Evolutionary conservation across 1,284 basidiomycete genomes (phyloP).

Genomic region (Boletus austroedulis): DNA sequence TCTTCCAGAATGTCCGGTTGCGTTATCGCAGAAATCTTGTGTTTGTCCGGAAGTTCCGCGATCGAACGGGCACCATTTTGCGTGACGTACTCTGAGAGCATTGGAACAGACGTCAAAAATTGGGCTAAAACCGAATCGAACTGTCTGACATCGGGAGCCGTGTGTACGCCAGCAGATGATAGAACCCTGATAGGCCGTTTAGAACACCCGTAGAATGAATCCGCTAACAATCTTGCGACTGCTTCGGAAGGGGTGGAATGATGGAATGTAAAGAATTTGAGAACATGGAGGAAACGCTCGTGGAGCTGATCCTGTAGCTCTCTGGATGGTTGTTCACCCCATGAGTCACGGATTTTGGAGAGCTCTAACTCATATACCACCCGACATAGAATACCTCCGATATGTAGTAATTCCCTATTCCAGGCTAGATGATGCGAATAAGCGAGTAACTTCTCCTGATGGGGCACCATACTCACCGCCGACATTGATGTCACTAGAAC

Average conservation of each 20-base stretch:
- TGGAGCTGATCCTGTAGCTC: background rate
- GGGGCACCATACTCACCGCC: background rate
- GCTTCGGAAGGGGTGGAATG: background rate
- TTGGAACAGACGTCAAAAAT: background rate
- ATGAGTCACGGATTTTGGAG: background rate
- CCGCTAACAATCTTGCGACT: background rate
- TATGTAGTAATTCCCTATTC: slow-evolving; percentile 4
- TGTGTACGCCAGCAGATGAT: background rate
- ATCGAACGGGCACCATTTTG: background rate
- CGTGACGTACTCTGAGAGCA: background rate
- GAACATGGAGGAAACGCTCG: background rate
- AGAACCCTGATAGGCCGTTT: background rate
- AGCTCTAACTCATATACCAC: slow-evolving; percentile 1
- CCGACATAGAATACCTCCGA: slow-evolving; percentile 3
- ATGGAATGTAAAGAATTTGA: slow-evolving; percentile 5
- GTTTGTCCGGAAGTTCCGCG: background rate
- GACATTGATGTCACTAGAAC: background rate
- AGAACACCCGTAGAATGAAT: slow-evolving; percentile 4
- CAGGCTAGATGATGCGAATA: background rate
- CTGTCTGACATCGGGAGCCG: background rate
- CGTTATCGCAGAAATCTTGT: background rate
- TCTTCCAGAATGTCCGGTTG: background rate
- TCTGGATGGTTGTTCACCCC: background rate
- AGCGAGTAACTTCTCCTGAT: background rate
- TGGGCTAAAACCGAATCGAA: background rate